phyloP scores from a whole-genome alignment of 805 yeast genomes.

The Dipodascus geniculatus region DNA sequence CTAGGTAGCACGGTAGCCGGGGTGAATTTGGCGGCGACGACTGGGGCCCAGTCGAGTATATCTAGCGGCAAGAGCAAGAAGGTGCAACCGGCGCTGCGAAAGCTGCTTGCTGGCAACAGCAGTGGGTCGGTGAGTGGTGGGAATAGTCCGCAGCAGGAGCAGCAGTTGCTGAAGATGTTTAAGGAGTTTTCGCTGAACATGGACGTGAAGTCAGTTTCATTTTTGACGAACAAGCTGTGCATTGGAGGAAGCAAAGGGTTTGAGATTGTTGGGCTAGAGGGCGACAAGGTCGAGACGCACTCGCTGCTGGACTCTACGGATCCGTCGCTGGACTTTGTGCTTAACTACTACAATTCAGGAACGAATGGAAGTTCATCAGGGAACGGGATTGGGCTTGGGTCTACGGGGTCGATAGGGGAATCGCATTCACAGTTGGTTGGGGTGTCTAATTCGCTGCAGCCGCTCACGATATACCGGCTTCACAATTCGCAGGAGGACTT shows the following conservation, averaged over 20 bases:
- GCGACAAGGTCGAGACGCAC: constrained; percentile 57
- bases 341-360: neutral
- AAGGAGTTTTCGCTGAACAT: constrained; percentile 74
- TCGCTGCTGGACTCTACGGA: constrained; percentile 93
- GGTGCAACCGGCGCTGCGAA: constrained; percentile 30
- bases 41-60: neutral
- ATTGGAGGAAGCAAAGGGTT: constrained; percentile 95
- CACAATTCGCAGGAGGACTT: constrained; percentile 85
- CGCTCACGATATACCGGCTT: constrained; percentile 79
- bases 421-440: neutral
- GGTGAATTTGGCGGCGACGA: neutral
- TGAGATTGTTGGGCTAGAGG: constrained; percentile 81
- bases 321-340: constrained; percentile 90
- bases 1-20: constrained; percentile 4
- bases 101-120: constrained; percentile 19
- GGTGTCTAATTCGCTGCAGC: constrained; percentile 59
- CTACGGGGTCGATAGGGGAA: neutral
- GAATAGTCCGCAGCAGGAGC: constrained; percentile 26
- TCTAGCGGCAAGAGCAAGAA: constrained; percentile 30
- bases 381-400: neutral
- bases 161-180: constrained; percentile 54
- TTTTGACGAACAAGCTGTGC: constrained; percentile 77
- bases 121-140: neutral
- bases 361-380: neutral
- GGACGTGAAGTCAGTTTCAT: constrained; percentile 89